Evolutionary conservation across 306 rosid genomes (phyloP).

Genomic region (Acacia acuminata): DNA sequence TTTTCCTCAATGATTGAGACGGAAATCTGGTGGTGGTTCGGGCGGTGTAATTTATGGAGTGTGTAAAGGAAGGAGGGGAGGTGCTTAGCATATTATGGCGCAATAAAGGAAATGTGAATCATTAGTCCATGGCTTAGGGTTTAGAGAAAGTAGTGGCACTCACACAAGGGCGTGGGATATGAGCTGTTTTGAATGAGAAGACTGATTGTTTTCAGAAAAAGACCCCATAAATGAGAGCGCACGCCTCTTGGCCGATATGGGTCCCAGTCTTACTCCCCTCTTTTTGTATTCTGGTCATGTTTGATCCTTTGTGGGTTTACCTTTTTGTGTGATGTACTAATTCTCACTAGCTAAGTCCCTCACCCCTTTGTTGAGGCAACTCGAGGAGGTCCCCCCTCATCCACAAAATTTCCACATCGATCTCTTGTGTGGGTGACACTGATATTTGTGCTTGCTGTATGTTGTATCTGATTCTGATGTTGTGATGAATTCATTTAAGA

Average conservation of each 20-base stretch:
- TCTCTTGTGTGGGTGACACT: conserved; percentile 21
- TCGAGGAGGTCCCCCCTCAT: conserved; percentile 25
- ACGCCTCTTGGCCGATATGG: conserved; percentile 56
- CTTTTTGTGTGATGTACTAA: conserved; percentile 45
- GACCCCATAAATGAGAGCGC: conserved; percentile 44
- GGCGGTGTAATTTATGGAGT: conserved; percentile 29
- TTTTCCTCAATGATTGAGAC: conserved; percentile 38
- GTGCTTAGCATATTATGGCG: conserved; percentile 29
- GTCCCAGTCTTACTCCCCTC: conserved; percentile 51
- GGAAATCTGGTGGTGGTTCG: conserved; percentile 37
- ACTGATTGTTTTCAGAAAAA: conserved; percentile 39
- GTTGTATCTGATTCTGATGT: background rate
- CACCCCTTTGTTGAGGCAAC: conserved; percentile 43
- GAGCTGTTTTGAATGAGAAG: conserved; percentile 57
- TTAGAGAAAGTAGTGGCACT: conserved; percentile 68
- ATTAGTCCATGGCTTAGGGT: conserved; percentile 53
- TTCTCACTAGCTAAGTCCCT: conserved; percentile 47
- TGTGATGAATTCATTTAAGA: background rate
- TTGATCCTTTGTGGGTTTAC: conserved; percentile 48
- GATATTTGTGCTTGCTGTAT: conserved; percentile 5
- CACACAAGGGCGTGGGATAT: conserved; percentile 49
- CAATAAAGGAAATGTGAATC: conserved; percentile 49
- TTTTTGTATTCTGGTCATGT: conserved; percentile 58
- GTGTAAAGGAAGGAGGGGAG: conserved; percentile 31
- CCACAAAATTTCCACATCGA: conserved; percentile 12